Evolutionary conservation across 441 rosid species (phyloP).

Genomic region (Arabidopsis hybrid): DNA sequence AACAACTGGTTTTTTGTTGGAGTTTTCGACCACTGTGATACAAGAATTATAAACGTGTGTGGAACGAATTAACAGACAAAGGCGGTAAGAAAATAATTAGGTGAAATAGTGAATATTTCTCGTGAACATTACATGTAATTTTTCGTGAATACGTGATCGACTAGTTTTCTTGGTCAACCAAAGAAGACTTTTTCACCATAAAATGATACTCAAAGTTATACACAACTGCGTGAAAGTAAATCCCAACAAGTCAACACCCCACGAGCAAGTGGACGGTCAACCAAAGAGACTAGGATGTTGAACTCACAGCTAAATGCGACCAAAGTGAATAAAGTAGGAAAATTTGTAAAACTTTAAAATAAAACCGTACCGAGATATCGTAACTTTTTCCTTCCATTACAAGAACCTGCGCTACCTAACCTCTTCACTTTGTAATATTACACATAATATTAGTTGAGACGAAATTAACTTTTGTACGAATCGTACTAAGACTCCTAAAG

Average conservation of each 20-base stretch:
- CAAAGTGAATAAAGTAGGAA: slow-evolving; percentile 9
- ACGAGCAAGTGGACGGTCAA: slow-evolving; percentile 37
- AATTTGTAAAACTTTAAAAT: not conserved
- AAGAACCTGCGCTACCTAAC: not conserved
- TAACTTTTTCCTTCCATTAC: not conserved
- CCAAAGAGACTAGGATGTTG: slow-evolving; percentile 39
- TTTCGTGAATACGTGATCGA: slow-evolving; percentile 29
- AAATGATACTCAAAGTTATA: not conserved
- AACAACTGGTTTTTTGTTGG: no score
- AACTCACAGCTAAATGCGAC: slow-evolving; percentile 25
- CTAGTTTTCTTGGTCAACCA: slow-evolving; percentile 11
- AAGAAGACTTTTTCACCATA: slow-evolving; percentile 9
- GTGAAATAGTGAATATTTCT: slow-evolving; percentile 24
- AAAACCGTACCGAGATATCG: not conserved
- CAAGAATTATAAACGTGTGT: slow-evolving; percentile 1
- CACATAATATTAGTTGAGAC: slow-evolving; percentile 24
- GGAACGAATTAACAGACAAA: slow-evolving; percentile 4
- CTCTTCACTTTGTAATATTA: not conserved
- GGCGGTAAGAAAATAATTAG: slow-evolving; percentile 8
- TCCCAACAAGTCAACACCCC: slow-evolving; percentile 4
- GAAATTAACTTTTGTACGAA: slow-evolving; percentile 33
- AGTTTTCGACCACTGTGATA: not conserved
- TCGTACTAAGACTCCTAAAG: slow-evolving; percentile 28
- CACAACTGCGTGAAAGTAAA: slow-evolving; percentile 23
- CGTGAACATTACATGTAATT: not conserved